These are phyloP conservation scores for Brachypodium distachyon DNA, from an alignment of 202 grass and related monocot genomes.

Conservation along the genomic window DNA sequence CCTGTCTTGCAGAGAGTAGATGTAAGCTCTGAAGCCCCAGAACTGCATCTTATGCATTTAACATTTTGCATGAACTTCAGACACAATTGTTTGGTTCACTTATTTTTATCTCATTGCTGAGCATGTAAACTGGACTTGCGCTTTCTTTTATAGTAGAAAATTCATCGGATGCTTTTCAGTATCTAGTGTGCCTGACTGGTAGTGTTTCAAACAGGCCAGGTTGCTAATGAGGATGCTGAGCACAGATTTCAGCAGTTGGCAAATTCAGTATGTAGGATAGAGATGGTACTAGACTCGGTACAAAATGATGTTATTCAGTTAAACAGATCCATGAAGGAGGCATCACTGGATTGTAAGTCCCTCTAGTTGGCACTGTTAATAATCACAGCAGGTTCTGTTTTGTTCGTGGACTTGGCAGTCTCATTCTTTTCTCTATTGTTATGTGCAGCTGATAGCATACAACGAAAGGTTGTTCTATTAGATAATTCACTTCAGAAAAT, in stretches of 20 bases:
- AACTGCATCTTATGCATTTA: neutral
- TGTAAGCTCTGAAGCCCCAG: conserved; percentile 36
- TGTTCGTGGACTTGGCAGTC: neutral
- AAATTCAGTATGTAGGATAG: conserved; percentile 51
- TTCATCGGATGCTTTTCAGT: neutral
- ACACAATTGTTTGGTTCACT: neutral
- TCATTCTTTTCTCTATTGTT: conserved; percentile 12
- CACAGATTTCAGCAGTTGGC: conserved; percentile 65
- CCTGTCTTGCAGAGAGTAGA: conserved; percentile 52
- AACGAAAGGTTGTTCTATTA: conserved; percentile 48
- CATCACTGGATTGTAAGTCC: conserved; percentile 61
- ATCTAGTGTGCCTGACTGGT: neutral
- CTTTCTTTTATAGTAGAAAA: conserved; percentile 3
- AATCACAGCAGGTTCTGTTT: conserved; percentile 1
- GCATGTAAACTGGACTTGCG: neutral
- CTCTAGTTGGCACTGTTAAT: neutral
- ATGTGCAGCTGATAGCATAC: conserved; percentile 55
- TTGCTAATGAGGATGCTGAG: conserved; percentile 60
- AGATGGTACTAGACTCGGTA: conserved; percentile 60
- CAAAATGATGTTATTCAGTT: conserved; percentile 70
- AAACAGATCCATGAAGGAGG: conserved; percentile 80
- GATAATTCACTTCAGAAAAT: conserved; percentile 67
- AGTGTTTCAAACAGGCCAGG: conserved; percentile 32
- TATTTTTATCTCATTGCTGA: neutral
- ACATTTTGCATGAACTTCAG: neutral